A percentile compares a stretch with the other conserved stretches of the same genome.
Conservation (phyloP, 1,139 yeast species). For the Chernovozyma aurita region DNA sequence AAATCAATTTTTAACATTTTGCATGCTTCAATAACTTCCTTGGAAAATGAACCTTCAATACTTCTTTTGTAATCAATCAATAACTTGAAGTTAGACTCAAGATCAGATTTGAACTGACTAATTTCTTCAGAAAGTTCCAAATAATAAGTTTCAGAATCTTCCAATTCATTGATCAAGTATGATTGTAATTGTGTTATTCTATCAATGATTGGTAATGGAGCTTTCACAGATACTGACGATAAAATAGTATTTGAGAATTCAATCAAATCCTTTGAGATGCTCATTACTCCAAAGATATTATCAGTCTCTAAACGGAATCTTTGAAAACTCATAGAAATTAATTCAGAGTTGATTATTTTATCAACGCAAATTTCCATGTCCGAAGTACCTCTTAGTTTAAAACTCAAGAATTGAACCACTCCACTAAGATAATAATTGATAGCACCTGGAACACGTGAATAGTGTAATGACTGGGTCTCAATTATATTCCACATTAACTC, state of each 20-base stretch:
- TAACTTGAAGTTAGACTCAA: constrained; percentile 16
- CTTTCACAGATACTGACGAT: not conserved
- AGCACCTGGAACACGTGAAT: constrained; percentile 14
- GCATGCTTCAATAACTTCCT: constrained; percentile 19
- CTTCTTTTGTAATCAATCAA: constrained; percentile 1
- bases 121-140: constrained; percentile 36
- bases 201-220: constrained; percentile 8
- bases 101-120: constrained; percentile 17
- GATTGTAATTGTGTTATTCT: constrained; percentile 32
- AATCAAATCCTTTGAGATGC: constrained; percentile 23
- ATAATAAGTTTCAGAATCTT: constrained; percentile 49
- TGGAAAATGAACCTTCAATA: not conserved
- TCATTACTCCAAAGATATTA: constrained; percentile 32
- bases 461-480: constrained; percentile 31
- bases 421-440: constrained; percentile 34
- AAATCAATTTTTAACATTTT: constrained; percentile 10
- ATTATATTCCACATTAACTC: constrained; percentile 31
- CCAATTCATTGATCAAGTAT: constrained; percentile 43
- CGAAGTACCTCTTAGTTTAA: constrained; percentile 6
- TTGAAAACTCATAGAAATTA: constrained; percentile 25
- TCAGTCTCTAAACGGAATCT: constrained; percentile 27
- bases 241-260: constrained; percentile 10
- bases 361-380: constrained; percentile 10
- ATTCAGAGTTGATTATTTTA: constrained; percentile 25
- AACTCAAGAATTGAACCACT: constrained; percentile 19